Base-by-base conservation (phyloP, 352 stramenopile species). In the Phytophthora cactorum region DNA sequence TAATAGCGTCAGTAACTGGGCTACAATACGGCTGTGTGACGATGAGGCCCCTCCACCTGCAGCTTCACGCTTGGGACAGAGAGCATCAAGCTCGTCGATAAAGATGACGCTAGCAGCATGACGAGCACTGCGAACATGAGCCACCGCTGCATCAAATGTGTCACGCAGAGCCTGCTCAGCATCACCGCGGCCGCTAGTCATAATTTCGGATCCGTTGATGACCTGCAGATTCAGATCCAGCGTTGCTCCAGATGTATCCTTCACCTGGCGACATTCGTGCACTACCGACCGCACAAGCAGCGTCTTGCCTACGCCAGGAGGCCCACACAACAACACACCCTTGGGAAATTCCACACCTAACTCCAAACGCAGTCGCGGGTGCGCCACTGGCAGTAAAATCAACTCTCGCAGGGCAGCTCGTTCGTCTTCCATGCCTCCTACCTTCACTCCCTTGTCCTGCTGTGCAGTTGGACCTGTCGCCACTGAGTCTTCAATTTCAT, bases 81-180 rank as follows among this genome's bases (percentile, higher is more conserved):
- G 91, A 12, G 85, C 95, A 77, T 99, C 97, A 3, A 99, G 66
- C 47, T 99, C 96, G 65, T 99, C 97, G 66, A 99, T 97, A 65
- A 99, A 98, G 50, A 99, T 92, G 57, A 92, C 84, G 12, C 70
- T 79, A 0, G 80, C 78, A 17, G 78, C 80, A 28, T 75, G 56
- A 10, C 46, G 70, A 6, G 58, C 72, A 41, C 64, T 65, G 6
- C 66, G 66, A 27, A 66, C 61, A 55, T 88, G 75, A 6, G 52
- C 46, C 2, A 77, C 56, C 0, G 82, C 84, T 2, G 66, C 69
- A 10, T 68, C 52, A 66, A 96, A 96, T 17, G 89, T 87, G 7
- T 25, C 47, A 2, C 88, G 83, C 22, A 96, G 66, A 51, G 86
- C 66, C 7, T 76, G 59, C 50, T 96, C 88, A 1, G 86, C 85